A percentile compares a stretch with the other conserved stretches of the same genome.
Conservation (phyloP, 208 protist species). For the Naegleria lovaniensis region DNA sequence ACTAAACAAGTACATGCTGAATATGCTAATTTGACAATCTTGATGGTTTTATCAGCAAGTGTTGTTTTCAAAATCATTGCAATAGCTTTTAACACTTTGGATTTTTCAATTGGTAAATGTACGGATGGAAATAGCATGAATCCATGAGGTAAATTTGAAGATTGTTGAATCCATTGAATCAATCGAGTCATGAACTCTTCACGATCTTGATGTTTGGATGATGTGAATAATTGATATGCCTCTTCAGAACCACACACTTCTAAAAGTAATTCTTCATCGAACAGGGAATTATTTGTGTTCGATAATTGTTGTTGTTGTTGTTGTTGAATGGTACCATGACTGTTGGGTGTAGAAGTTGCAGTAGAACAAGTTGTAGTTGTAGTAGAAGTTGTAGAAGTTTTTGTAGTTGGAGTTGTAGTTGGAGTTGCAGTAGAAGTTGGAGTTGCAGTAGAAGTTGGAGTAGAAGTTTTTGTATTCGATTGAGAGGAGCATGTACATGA, state of each 20-base stretch:
- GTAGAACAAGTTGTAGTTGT: too few species aligned
- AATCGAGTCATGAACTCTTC: neutral
- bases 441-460: too few species aligned
- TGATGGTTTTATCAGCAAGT: neutral
- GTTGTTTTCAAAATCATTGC: neutral
- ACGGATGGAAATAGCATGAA: conserved; percentile 16
- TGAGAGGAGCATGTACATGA: too few species aligned
- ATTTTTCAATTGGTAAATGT: neutral
- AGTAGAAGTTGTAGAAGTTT: too few species aligned
- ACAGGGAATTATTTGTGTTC: neutral
- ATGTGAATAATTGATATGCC: neutral
- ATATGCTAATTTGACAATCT: neutral
- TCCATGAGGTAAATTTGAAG: neutral
- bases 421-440: too few species aligned
- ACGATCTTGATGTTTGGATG: neutral
- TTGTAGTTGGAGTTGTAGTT: too few species aligned
- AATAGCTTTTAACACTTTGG: neutral
- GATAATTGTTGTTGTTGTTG: too few species aligned
- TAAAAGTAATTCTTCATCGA: neutral
- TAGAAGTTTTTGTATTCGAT: too few species aligned
- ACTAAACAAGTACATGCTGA: neutral
- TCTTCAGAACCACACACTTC: neutral
- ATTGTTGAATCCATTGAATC: neutral
- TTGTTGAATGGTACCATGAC: too few species aligned
- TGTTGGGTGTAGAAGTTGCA: too few species aligned